Evolutionary conservation across 2,329 filamentous ascomycete species (phyloP), one percentile per base, ranked within the genome.

Genomic region (Hysterium pulicare): DNA sequence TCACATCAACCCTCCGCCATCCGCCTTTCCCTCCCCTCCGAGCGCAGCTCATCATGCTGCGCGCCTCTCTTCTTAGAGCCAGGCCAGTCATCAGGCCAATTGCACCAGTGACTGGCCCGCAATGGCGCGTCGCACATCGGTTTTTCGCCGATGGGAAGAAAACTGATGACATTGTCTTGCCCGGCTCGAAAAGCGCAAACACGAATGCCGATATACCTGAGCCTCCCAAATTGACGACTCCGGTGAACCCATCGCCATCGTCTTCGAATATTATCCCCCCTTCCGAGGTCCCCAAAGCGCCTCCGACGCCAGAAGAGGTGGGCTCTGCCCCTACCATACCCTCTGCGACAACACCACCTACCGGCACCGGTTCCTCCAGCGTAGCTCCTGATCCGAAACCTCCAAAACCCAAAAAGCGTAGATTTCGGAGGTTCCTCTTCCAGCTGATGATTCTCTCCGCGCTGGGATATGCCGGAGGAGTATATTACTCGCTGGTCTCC

Each of bases 401-500:
- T 16, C 61, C 72, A 22, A 81, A 75, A 55, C 81, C 78, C 74
- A 86, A 80, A 74, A 82, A 63, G 75, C 79, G 87, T 50, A 81
- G 86, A 45, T 80, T 95, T 63, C 79, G 87, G 57, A 84, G 84
- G 63, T 84, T 90, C 62, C 71, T 96, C 44, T 71, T 90, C 52
- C 87, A 86, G 41, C 70, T 96, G 37, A 72, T 90, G 48, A 70
- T 95, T 33, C 78, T 96, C 21, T 83, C 86, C 20, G 81, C 82
- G 5, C 69, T 94, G 33, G 83, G 86, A 30, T 98, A 95, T 59
- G 87, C 80, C 42, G 90, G 90, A 51, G 90, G 91, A 54, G 84
- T 96, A 42, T 95, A 87, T 76, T 93, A 95, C 69, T 91, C 93
- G 42, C 82, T 95, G 51, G 79, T 93, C 69, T 95, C 86, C 62